These are phyloP conservation scores for Rhodamnia argentea DNA, from an alignment of 345 rosid species.

Conservation along the genomic window DNA sequence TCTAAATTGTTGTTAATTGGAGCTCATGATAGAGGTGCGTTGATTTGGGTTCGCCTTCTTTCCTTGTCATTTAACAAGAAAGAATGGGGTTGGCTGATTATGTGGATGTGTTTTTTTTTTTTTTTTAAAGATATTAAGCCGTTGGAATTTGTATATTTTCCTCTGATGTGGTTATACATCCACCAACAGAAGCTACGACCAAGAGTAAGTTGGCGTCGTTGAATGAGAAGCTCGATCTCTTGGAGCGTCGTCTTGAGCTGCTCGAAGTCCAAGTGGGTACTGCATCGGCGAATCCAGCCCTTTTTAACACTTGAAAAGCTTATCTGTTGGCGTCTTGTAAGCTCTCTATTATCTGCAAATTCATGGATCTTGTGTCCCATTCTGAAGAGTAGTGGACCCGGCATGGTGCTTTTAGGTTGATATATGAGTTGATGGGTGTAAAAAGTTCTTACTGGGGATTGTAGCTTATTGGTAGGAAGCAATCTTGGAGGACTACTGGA, in stretches of 20 bases:
- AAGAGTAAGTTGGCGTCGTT: constrained; percentile 77
- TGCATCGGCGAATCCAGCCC: constrained; percentile 75
- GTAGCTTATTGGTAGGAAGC: not conserved
- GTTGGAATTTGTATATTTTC: not conserved
- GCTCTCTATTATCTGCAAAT: not conserved
- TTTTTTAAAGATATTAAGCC: not conserved
- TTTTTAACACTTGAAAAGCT: constrained; percentile 45
- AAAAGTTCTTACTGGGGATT: not conserved
- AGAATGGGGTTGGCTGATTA: not conserved
- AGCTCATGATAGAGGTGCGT: not conserved
- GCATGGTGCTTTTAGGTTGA: not conserved
- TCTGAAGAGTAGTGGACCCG: not conserved
- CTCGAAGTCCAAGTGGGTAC: constrained; percentile 92
- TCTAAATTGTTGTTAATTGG: not conserved
- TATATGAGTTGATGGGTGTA: not conserved
- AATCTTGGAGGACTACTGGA: not conserved
- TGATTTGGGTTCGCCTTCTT: not conserved
- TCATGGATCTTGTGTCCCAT: not conserved
- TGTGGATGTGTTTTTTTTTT: not conserved
- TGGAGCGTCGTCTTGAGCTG: constrained; percentile 83
- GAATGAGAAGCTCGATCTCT: constrained; percentile 77
- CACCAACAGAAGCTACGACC: constrained; percentile 64
- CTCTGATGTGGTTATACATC: not conserved
- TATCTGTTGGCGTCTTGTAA: not conserved
- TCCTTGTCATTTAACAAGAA: not conserved